phyloP scores from a whole-genome alignment of 805 yeast species.

The Candida sonorensis region DNA sequence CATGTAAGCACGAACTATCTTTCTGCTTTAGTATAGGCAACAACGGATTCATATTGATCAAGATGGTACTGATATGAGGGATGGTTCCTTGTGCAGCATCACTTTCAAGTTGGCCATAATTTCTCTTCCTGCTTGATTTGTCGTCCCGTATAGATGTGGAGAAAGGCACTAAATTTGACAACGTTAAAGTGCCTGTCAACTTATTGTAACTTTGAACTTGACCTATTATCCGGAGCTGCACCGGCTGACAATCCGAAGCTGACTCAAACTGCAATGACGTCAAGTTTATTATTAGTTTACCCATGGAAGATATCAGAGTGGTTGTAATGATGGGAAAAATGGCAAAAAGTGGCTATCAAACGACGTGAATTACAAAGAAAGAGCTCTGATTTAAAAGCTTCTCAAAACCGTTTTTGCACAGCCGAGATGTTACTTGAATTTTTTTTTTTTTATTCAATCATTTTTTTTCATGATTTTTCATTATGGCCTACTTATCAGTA shows the following conservation, averaged over 20 bases:
- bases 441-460: no score
- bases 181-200: slow-evolving; percentile 9
- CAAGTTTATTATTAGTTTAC: slow-evolving; percentile 14
- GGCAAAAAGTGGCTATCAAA: no score
- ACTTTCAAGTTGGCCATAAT: background rate
- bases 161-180: slow-evolving; percentile 9
- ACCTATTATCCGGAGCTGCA: slow-evolving; percentile 15
- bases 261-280: slow-evolving; percentile 7
- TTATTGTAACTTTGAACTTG: slow-evolving; percentile 16
- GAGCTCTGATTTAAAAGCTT: no score
- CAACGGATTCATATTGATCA: slow-evolving; percentile 8
- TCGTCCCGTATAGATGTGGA: slow-evolving; percentile 1
- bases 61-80: background rate
- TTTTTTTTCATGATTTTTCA: no score
- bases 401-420: no score
- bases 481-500: no score
- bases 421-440: no score
- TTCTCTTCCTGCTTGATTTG: background rate
- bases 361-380: no score
- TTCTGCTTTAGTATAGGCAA: slow-evolving; percentile 2
- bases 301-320: slow-evolving; percentile 9
- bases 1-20: slow-evolving; percentile 3
- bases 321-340: no score
- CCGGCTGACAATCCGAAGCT: slow-evolving; percentile 7
- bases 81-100: no score